Evolutionary conservation across 2,329 filamentous ascomycete genomes (phyloP).

Genomic region (Xylaria sp.): DNA sequence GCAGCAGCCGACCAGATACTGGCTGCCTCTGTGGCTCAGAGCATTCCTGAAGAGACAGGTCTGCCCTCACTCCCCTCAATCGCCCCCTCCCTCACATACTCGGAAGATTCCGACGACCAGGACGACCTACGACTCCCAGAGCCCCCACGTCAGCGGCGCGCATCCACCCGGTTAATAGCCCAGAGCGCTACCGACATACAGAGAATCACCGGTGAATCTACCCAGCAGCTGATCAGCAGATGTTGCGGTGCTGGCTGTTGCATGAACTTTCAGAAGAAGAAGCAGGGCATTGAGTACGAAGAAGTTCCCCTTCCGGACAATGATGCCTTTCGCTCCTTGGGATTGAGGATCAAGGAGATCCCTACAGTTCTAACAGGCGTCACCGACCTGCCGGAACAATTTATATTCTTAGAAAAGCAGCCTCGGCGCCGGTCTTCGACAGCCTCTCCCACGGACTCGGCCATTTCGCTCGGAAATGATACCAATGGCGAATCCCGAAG

Average conservation of each 20-base stretch:
- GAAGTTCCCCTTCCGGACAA: conserved; percentile 76
- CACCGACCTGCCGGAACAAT: conserved; percentile 78
- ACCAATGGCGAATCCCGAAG: conserved; percentile 54
- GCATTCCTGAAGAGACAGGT: conserved; percentile 58
- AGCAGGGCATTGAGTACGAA: conserved; percentile 63
- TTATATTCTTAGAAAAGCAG: conserved; percentile 72
- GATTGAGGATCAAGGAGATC: conserved; percentile 79
- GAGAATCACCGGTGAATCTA: conserved; percentile 72
- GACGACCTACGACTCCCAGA: conserved; percentile 62
- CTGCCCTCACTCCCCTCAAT: conserved; percentile 62
- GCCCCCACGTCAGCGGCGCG: conserved; percentile 66
- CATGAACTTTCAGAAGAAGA: conserved; percentile 60
- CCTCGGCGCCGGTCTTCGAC: conserved; percentile 56
- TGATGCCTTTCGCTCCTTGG: conserved; percentile 82
- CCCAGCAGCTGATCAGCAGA: conserved; percentile 69
- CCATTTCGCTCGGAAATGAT: conserved; percentile 57
- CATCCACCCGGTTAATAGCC: conserved; percentile 75
- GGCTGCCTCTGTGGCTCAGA: conserved; percentile 54
- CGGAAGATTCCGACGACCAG: conserved; percentile 70
- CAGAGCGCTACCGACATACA: conserved; percentile 71
- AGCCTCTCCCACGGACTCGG: conserved; percentile 62
- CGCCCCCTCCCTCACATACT: conserved; percentile 72
- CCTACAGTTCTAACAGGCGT: conserved; percentile 78
- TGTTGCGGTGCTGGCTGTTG: conserved; percentile 75
- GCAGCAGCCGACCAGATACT: conserved; percentile 54